phyloP scores from a whole-genome alignment of 805 yeast species.

The Henningerozyma blattae region DNA sequence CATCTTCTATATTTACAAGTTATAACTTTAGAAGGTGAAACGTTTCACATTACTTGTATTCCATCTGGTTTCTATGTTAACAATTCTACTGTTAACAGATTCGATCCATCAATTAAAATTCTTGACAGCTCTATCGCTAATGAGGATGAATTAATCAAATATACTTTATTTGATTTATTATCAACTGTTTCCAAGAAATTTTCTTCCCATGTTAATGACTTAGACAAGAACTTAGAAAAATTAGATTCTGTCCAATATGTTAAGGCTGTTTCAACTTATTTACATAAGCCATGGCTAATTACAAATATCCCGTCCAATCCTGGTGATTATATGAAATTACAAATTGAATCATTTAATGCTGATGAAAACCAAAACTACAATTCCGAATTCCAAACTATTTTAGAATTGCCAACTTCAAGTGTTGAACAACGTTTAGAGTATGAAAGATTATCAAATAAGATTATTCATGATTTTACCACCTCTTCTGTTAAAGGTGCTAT shows the following conservation, averaged over 20 bases:
- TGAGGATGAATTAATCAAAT: slow-evolving; percentile 14
- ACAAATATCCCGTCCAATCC: slow-evolving; percentile 18
- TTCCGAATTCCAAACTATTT: slow-evolving; percentile 76
- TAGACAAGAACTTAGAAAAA: slow-evolving; percentile 33
- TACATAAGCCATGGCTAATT: slow-evolving; percentile 67
- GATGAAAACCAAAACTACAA: slow-evolving; percentile 55
- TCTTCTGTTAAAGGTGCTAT: slow-evolving; percentile 74
- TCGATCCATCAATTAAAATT: slow-evolving; percentile 50
- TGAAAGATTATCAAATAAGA: slow-evolving; percentile 63
- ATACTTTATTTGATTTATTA: slow-evolving; percentile 49
- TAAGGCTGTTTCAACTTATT: slow-evolving; percentile 47
- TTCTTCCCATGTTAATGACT: slow-evolving; percentile 36
- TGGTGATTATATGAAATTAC: slow-evolving; percentile 54
- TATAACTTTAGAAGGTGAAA: slow-evolving; percentile 73
- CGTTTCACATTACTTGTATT: slow-evolving; percentile 65
- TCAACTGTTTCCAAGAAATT: slow-evolving; percentile 56
- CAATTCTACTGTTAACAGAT: slow-evolving; percentile 50
- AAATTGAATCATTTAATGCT: slow-evolving; percentile 25
- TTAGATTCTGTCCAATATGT: slow-evolving; percentile 43
- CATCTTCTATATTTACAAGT: slow-evolving; percentile 67
- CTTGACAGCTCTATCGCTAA: slow-evolving; percentile 7
- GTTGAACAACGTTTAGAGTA: slow-evolving; percentile 59
- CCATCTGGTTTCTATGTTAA: slow-evolving; percentile 72
- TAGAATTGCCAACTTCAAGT: slow-evolving; percentile 50
- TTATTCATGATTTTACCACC: slow-evolving; percentile 62